Conservation (phyloP, 306 rosid genomes). For the Vigna radiata region DNA sequence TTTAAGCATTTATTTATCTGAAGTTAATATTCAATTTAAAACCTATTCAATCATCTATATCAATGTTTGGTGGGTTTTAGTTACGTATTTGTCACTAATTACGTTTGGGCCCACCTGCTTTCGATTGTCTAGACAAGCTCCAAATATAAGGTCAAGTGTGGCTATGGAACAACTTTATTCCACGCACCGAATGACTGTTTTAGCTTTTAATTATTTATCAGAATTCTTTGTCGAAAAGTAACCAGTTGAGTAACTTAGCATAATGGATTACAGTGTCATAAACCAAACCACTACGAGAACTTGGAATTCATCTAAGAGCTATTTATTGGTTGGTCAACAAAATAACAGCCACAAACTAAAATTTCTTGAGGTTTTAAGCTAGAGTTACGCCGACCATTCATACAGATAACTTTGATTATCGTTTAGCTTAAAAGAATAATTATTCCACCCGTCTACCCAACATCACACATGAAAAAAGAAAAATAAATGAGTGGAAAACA, state of each 20-base stretch:
- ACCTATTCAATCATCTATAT: constrained; percentile 35
- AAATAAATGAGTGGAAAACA: neutral
- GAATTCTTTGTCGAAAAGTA: constrained; percentile 63
- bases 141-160: constrained; percentile 54
- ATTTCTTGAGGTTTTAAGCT: constrained; percentile 39
- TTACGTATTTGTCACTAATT: constrained; percentile 43
- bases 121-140: constrained; percentile 49
- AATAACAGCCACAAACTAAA: constrained; percentile 26
- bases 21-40: constrained; percentile 21
- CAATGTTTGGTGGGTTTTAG: constrained; percentile 47
- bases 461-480: constrained; percentile 1
- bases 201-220: constrained; percentile 49
- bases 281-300: constrained; percentile 38
- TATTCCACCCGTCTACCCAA: constrained; percentile 43
- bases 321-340: constrained; percentile 47
- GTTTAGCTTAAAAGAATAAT: constrained; percentile 37
- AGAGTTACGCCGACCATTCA: constrained; percentile 43
- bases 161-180: constrained; percentile 60
- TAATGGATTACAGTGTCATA: constrained; percentile 47
- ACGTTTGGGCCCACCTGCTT: constrained; percentile 59
- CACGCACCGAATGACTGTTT: constrained; percentile 53
- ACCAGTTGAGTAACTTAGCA: constrained; percentile 44
- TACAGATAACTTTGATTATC: constrained; percentile 35
- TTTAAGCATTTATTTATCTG: constrained; percentile 27
- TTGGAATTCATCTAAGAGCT: constrained; percentile 34